Percentiles rank a stretch among this genome's conserved stretches.
Evolutionary conservation across 768 basidiomycete genomes (phyloP).

Genomic region (Auriscalpium vulgare): DNA sequence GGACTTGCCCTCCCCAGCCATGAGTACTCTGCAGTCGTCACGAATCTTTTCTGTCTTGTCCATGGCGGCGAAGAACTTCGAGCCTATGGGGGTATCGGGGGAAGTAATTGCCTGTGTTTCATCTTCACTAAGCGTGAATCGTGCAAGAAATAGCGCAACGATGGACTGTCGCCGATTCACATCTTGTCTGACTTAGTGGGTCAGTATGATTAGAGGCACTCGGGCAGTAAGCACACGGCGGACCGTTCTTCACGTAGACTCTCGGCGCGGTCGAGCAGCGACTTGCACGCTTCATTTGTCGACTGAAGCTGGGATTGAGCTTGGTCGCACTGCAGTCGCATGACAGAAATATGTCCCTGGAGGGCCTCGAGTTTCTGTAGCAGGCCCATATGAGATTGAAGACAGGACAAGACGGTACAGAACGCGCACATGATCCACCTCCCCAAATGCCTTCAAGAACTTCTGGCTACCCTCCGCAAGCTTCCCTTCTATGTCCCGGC

Average conservation of each 20-base stretch:
- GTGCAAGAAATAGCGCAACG: slow-evolving; percentile 68
- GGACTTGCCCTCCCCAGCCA: slow-evolving; percentile 78
- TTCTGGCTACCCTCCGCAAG: slow-evolving; percentile 74
- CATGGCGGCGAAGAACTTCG: slow-evolving; percentile 77
- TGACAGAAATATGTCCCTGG: slow-evolving; percentile 67
- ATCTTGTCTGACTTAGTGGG: slow-evolving; percentile 39
- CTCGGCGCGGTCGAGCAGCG: slow-evolving; percentile 76
- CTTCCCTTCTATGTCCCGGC: slow-evolving; percentile 78
- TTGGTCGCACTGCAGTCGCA: slow-evolving; percentile 78
- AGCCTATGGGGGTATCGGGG: slow-evolving; percentile 67
- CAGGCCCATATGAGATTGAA: not conserved
- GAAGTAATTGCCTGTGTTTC: slow-evolving; percentile 73
- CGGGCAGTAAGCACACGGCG: slow-evolving; percentile 9
- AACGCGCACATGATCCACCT: slow-evolving; percentile 80
- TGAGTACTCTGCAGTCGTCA: slow-evolving; percentile 75
- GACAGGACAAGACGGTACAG: not conserved
- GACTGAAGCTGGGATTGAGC: slow-evolving; percentile 70
- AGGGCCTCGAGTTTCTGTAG: slow-evolving; percentile 76
- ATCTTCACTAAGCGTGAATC: slow-evolving; percentile 74
- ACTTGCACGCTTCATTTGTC: slow-evolving; percentile 70
- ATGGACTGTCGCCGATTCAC: slow-evolving; percentile 69
- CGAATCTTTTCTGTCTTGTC: slow-evolving; percentile 80
- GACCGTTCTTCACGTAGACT: slow-evolving; percentile 69
- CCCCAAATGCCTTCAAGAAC: slow-evolving; percentile 78
- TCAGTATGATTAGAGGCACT: slow-evolving; percentile 1